These are phyloP conservation scores for Coemansia sp. DNA, from an alignment of 192 early-diverging fungal species.

Conservation along the genomic window DNA sequence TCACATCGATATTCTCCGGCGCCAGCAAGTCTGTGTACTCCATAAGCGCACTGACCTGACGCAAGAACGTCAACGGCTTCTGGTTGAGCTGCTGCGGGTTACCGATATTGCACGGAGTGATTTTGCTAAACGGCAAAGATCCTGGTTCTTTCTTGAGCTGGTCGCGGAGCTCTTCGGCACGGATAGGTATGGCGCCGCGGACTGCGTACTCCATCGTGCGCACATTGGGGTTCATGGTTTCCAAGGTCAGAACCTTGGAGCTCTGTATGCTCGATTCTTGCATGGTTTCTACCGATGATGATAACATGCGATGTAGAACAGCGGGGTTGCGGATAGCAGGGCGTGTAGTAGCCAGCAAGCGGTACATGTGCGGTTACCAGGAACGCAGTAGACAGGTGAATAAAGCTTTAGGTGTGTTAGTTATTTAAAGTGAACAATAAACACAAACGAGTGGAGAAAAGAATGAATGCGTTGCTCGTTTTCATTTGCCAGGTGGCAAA, in stretches of 20 bases:
- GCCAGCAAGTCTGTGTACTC: conserved; percentile 84
- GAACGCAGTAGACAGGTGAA: too few species aligned
- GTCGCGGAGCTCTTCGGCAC: conserved; percentile 77
- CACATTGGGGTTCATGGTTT: conserved; percentile 72
- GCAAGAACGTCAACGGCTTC: conserved; percentile 93
- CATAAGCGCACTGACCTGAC: conserved; percentile 86
- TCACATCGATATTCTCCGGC: conserved; percentile 57
- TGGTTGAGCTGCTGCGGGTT: conserved; percentile 90
- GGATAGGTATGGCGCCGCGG: conserved; percentile 91
- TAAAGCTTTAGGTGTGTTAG: too few species aligned
- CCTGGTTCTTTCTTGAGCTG: conserved; percentile 49
- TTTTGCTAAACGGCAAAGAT: conserved; percentile 65
- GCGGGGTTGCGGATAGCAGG: conserved; percentile 5
- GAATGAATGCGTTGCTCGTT: too few species aligned
- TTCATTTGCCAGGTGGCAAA: too few species aligned
- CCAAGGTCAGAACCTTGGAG: conserved; percentile 66
- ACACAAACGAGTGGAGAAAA: too few species aligned
- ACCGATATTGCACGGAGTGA: conserved; percentile 87
- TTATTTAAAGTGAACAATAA: too few species aligned
- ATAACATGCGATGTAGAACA: conserved; percentile 13
- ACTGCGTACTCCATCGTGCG: conserved; percentile 90
- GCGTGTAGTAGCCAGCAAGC: conserved; percentile 16
- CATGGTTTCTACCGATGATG: conserved; percentile 31
- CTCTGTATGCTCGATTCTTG: neutral
- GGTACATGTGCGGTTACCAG: conserved; percentile 1